Base-by-base conservation (phyloP, 2,329 filamentous ascomycete genomes). In the Ascochyta koolunga region DNA sequence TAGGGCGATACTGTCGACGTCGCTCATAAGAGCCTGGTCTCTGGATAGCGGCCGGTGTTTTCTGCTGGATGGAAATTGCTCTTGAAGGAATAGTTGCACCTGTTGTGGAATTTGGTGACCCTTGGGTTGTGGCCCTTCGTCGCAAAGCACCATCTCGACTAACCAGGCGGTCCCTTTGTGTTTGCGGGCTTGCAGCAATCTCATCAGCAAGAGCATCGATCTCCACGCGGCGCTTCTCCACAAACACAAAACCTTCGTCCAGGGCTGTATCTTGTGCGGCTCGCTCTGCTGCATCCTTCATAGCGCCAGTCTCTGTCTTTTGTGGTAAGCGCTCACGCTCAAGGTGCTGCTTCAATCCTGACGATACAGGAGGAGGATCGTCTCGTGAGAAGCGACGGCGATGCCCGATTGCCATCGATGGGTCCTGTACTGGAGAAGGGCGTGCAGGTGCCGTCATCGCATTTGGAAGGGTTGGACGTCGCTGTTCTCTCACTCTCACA, bases 171-270 rank as follows among this genome's bases (percentile, higher is more conserved):
- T 80, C 74, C 60, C 82, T 73, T 55, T 81, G 71, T 21, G 66
- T 66, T 43, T 86, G 86, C 41, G 90, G 89, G 67, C 90, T 93
- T 46, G 92, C 89, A 38, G 91, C 93, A 70, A 99, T 80, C 76
- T 98, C 93, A 74, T 99, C 95, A 19, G 95, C 95, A 67, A 99
- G 89, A 2, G 95, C 95, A 73, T 99, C 98, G 44, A 99, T 93
- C 74, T 98, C 93, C 10, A 99, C 93, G 18, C 92, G 89, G 61
- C 89, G 87, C 79, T 97, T 96, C 78, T 99, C 95, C 11, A 99
- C 91, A 22, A 98, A 82, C 18, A 99, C 93, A 67, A 98, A 99
- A 62, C 98, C 95, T 61, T 93, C 86, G 71, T 96, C 93, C 65
- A 96, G 89, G 1, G 90, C 90, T 42, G 96, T 87, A 60, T 98